Percentiles rank a stretch among this genome's conserved stretches.
These are phyloP conservation scores for Skeletonema grethae DNA, from an alignment of 108 stramenopile genomes.

Conservation along the genomic window DNA sequence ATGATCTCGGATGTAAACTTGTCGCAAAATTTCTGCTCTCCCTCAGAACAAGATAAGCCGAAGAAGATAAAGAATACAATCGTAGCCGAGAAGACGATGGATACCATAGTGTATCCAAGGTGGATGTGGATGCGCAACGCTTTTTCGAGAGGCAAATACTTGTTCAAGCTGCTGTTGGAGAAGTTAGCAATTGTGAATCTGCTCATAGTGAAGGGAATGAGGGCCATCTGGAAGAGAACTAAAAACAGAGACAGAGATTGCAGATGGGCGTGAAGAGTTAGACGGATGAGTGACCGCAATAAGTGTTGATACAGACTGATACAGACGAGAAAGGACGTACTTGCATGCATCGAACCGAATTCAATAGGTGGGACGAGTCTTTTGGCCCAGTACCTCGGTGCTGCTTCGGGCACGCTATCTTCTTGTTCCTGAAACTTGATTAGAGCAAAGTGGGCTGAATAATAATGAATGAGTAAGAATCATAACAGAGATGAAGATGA, in stretches of 20 bases:
- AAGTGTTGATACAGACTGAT: no score
- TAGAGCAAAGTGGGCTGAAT: slow-evolving; percentile 39
- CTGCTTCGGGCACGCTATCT: slow-evolving; percentile 34
- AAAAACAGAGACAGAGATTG: no score
- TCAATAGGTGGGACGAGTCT: slow-evolving; percentile 47
- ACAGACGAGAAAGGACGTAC: no score
- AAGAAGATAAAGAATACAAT: slow-evolving; percentile 52
- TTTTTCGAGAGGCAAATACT: slow-evolving; percentile 46
- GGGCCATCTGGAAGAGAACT: slow-evolving; percentile 58
- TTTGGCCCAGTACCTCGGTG: slow-evolving; percentile 42
- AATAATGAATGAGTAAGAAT: no score
- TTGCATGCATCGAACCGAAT: slow-evolving; percentile 57
- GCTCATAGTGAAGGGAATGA: slow-evolving; percentile 56
- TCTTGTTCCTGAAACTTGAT: slow-evolving; percentile 44
- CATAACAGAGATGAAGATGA: no score
- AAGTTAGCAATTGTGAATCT: slow-evolving; percentile 41
- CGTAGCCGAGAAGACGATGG: slow-evolving; percentile 42
- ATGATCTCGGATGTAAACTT: slow-evolving; percentile 47
- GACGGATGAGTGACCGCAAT: no score
- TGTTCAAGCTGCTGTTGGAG: slow-evolving; percentile 22
- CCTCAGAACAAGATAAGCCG: slow-evolving; percentile 41
- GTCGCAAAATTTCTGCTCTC: slow-evolving; percentile 51
- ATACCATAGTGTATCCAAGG: slow-evolving; percentile 46
- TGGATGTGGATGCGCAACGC: slow-evolving; percentile 44
- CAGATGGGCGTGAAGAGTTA: no score